phyloP scores from a whole-genome alignment of 495 filamentous ascomycete species.

The Annulohypoxylon nitens region DNA sequence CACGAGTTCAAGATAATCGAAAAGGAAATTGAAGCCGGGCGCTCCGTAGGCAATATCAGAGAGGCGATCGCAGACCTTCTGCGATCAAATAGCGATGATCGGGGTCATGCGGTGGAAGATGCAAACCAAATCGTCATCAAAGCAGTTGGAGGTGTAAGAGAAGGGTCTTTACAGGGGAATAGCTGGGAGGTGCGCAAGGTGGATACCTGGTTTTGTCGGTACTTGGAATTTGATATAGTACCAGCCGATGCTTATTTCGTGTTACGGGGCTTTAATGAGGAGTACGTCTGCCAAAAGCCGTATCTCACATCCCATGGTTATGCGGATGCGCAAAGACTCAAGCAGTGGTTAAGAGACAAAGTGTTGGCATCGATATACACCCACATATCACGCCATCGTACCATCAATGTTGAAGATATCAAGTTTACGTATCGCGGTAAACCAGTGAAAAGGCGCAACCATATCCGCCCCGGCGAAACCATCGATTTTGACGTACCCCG shows the following conservation, averaged over 20 bases:
- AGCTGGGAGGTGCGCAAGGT: conserved; percentile 51
- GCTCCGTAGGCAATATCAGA: conserved; percentile 38
- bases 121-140: conserved; percentile 49
- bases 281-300: conserved; percentile 52
- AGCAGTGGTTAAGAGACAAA: conserved; percentile 37
- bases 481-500: conserved; percentile 52
- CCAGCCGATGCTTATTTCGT: conserved; percentile 44
- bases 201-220: conserved; percentile 52
- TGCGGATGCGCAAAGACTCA: conserved; percentile 35
- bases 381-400: conserved; percentile 22
- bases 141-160: conserved; percentile 50
- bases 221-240: conserved; percentile 48
- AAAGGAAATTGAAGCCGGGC: conserved; percentile 25
- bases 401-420: conserved; percentile 43
- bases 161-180: conserved; percentile 50
- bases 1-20: conserved; percentile 24
- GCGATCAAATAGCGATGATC: conserved; percentile 2
- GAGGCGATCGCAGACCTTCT: conserved; percentile 26
- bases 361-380: conserved; percentile 22
- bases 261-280: conserved; percentile 48
- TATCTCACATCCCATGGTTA: conserved; percentile 38
- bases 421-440: conserved; percentile 36
- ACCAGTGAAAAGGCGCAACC: conserved; percentile 27
- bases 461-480: conserved; percentile 45
- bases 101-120: conserved; percentile 17